These are phyloP conservation scores for Lupinus albus DNA, from an alignment of 306 rosid genomes.

Conservation along the genomic window DNA sequence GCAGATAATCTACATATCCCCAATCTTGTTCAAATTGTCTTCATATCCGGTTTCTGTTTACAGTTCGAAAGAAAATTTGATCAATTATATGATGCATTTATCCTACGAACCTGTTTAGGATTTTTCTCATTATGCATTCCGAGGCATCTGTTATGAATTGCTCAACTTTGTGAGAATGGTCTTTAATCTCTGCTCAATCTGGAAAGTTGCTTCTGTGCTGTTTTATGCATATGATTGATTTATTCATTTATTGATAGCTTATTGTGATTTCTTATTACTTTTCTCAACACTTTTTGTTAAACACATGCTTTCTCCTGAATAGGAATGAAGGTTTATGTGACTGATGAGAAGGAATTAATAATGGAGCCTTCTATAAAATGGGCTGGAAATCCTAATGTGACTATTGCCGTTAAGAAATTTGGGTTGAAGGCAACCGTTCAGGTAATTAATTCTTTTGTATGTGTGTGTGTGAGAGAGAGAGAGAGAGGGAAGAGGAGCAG, in stretches of 20 bases:
- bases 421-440: conserved; percentile 86
- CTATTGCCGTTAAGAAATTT: conserved; percentile 67
- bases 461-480: not conserved
- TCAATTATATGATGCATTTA: not conserved
- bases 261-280: not conserved
- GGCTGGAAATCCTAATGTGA: conserved; percentile 89
- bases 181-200: not conserved
- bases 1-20: not conserved
- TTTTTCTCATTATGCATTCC: not conserved
- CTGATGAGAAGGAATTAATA: conserved; percentile 90
- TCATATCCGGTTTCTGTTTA: not conserved
- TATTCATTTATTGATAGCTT: not conserved
- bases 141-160: conserved; percentile 1
- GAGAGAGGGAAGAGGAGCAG: not conserved
- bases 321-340: conserved; percentile 87
- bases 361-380: conserved; percentile 84
- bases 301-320: conserved; percentile 3
- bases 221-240: conserved; percentile 13
- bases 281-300: not conserved
- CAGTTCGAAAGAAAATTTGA: conserved; percentile 3
- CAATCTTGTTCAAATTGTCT: not conserved
- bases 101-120: not conserved
- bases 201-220: not conserved
- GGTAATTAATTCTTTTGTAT: conserved; percentile 43
- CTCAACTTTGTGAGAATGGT: not conserved